Percentiles rank a stretch among this genome's conserved stretches.
phyloP scores from a whole-genome alignment of 768 basidiomycete species.

The Phaeolepiota aurea region DNA sequence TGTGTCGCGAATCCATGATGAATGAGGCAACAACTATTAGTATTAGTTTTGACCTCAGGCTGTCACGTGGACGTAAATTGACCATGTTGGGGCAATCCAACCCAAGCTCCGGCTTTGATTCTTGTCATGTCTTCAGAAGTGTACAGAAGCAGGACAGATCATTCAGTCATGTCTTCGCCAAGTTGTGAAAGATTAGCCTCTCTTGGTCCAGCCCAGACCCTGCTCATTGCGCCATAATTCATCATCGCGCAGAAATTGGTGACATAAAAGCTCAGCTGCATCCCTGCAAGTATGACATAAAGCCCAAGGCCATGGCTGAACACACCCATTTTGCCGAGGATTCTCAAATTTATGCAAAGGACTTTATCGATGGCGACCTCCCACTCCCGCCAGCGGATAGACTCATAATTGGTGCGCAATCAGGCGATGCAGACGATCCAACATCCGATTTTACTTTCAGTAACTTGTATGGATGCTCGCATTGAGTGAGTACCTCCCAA shows the following conservation, averaged over 20 bases:
- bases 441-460: constrained; percentile 15
- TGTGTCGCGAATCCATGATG: too few relatives aligned
- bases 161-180: background rate
- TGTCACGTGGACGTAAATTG: too few relatives aligned
- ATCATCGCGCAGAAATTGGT: too few relatives aligned
- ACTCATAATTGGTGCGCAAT: constrained; percentile 22
- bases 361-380: constrained; percentile 33
- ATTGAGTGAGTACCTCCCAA: constrained; percentile 37
- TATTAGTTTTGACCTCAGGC: too few relatives aligned
- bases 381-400: constrained; percentile 26
- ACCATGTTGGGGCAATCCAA: too few relatives aligned
- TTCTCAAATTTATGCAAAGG: constrained; percentile 37
- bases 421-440: constrained; percentile 3
- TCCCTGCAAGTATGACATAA: too few relatives aligned
- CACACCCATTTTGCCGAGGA: constrained; percentile 25
- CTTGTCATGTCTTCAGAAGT: too few relatives aligned
- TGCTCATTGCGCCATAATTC: too few relatives aligned
- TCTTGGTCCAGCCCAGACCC: background rate
- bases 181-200: background rate
- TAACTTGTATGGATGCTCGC: constrained; percentile 72
- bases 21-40: too few relatives aligned
- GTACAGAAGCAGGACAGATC: background rate
- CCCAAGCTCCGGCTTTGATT: too few relatives aligned
- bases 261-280: too few relatives aligned
- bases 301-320: constrained; percentile 21